Percentiles rank a stretch among this genome's conserved stretches.
These are phyloP conservation scores for Pleurotus ostreatus DNA, from an alignment of 768 basidiomycete genomes.

Conservation along the genomic window DNA sequence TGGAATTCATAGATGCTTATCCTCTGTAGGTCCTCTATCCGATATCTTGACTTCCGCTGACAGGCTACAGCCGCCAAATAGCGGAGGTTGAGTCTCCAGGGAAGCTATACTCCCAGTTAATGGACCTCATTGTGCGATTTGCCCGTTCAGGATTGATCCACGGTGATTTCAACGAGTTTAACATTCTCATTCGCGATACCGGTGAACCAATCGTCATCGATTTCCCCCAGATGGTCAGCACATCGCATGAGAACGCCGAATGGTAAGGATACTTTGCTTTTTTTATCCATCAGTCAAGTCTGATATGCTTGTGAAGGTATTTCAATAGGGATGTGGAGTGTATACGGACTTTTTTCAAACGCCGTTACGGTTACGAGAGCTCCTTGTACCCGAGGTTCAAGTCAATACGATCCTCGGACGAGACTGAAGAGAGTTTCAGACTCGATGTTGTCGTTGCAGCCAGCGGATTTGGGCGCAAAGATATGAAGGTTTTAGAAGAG, in stretches of 20 bases:
- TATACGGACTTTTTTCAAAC: slow-evolving; percentile 87
- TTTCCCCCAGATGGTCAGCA: slow-evolving; percentile 99
- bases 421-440: slow-evolving; percentile 46
- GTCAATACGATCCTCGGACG: slow-evolving; percentile 35
- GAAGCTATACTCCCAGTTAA: slow-evolving; percentile 83
- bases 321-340: slow-evolving; percentile 99
- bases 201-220: slow-evolving; percentile 90
- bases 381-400: slow-evolving; percentile 83
- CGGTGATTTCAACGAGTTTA: slow-evolving; percentile 99
- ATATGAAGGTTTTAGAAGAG: slow-evolving; percentile 80
- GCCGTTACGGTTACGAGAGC: slow-evolving; percentile 92
- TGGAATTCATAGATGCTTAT: slow-evolving; percentile 94
- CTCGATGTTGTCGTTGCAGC: slow-evolving; percentile 92
- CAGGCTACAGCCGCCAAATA: slow-evolving; percentile 71
- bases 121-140: slow-evolving; percentile 95
- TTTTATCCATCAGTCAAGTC: slow-evolving; percentile 11
- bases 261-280: slow-evolving; percentile 49
- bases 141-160: slow-evolving; percentile 95
- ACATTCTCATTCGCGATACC: slow-evolving; percentile 83
- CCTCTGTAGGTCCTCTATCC: slow-evolving; percentile 63
- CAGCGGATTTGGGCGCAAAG: slow-evolving; percentile 85
- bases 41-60: slow-evolving; percentile 6
- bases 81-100: slow-evolving; percentile 80
- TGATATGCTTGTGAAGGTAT: slow-evolving; percentile 59
- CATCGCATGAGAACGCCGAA: slow-evolving; percentile 94